Conservation (phyloP, 495 filamentous ascomycete species). For the Penicillium paxilli region DNA sequence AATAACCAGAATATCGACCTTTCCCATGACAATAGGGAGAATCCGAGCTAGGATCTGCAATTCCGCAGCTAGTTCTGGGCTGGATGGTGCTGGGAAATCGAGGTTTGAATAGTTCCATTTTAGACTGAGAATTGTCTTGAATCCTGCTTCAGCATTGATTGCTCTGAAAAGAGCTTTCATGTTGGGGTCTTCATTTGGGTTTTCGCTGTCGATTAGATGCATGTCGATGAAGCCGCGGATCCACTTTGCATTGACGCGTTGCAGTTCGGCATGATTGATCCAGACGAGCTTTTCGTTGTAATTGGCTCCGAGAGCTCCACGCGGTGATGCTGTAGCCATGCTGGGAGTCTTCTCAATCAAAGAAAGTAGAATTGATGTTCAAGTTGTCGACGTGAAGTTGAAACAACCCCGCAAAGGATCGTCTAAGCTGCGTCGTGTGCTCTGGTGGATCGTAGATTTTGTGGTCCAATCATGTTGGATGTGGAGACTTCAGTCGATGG, state of each 20-base stretch:
- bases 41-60: neutral
- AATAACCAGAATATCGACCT: constrained; percentile 15
- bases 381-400: neutral
- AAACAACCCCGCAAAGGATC: neutral
- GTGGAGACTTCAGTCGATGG: too few relatives aligned
- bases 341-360: too few relatives aligned
- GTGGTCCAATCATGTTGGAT: neutral
- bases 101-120: constrained; percentile 11
- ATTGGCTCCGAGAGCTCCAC: constrained; percentile 8
- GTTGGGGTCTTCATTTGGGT: constrained; percentile 5
- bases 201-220: constrained; percentile 11
- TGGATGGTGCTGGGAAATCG: constrained; percentile 1
- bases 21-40: constrained; percentile 4
- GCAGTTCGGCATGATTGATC: constrained; percentile 7
- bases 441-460: neutral
- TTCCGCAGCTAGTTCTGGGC: neutral
- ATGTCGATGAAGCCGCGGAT: constrained; percentile 19
- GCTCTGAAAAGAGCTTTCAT: constrained; percentile 7
- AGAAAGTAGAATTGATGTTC: neutral
- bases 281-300: constrained; percentile 13
- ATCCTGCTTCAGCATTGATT: constrained; percentile 10
- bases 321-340: neutral
- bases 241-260: constrained; percentile 6
- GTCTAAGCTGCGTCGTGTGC: neutral
- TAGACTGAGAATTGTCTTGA: constrained; percentile 6